phyloP scores from a whole-genome alignment of 306 rosid genomes.

The Lathyrus tuberosus region DNA sequence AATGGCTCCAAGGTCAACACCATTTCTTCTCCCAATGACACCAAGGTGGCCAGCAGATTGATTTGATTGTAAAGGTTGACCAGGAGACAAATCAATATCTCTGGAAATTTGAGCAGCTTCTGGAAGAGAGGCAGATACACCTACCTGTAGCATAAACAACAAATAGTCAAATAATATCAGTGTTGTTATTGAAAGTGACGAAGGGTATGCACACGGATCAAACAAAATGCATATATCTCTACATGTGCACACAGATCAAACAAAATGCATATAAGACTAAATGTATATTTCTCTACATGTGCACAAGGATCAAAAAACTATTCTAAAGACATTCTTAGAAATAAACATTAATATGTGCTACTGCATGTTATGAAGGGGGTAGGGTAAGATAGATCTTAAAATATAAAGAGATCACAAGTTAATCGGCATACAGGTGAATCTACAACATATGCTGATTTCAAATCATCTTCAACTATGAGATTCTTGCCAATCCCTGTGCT shows the following conservation, averaged over 20 bases:
- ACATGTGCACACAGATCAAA: conserved; percentile 14
- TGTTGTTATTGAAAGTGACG: no score
- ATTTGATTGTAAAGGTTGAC: conserved; percentile 84
- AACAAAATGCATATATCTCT: conserved; percentile 7
- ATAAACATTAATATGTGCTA: conserved; percentile 3
- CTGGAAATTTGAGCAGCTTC: conserved; percentile 70
- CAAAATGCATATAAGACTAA: conserved; percentile 8
- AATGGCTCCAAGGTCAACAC: conserved; percentile 84
- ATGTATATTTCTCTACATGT: not conserved
- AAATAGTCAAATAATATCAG: conserved; percentile 26
- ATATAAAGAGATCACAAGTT: conserved; percentile 25
- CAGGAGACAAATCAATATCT: conserved; percentile 86
- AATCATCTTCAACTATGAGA: conserved; percentile 79
- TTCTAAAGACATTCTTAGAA: not conserved
- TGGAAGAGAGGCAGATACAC: conserved; percentile 65
- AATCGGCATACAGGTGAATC: conserved; percentile 68
- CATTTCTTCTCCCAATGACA: conserved; percentile 95
- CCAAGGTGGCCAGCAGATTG: conserved; percentile 83
- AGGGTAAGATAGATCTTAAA: conserved; percentile 18
- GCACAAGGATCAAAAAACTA: conserved; percentile 18
- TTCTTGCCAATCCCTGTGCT: conserved; percentile 72
- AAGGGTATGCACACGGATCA: not conserved
- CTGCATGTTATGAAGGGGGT: conserved; percentile 3
- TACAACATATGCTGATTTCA: conserved; percentile 62
- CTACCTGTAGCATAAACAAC: conserved; percentile 59